A percentile compares a stretch with the other conserved stretches of the same genome.
Evolutionary conservation across 2,329 filamentous ascomycete species (phyloP).

Genomic region (Huntiella omanensis): DNA sequence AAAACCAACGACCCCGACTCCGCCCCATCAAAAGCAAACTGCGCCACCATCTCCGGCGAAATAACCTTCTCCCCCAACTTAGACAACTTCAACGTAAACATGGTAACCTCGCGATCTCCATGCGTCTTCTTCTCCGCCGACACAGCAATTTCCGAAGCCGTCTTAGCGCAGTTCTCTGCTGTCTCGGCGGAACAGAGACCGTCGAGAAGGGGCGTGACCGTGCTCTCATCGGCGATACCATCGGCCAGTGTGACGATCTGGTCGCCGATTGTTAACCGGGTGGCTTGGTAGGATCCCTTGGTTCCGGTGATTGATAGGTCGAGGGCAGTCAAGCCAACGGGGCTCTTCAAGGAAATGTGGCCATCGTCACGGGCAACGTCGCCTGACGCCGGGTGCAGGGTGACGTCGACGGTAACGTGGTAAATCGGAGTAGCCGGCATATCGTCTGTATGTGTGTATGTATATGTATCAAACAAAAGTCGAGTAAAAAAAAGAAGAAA

Average conservation of each 20-base stretch:
- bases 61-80: slow-evolving; percentile 5
- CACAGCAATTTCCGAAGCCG: slow-evolving; percentile 7
- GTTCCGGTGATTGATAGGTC: slow-evolving; percentile 8
- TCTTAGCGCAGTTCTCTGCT: slow-evolving; percentile 4
- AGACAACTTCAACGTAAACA: slow-evolving; percentile 6
- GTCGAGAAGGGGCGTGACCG: slow-evolving; percentile 7
- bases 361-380: neutral
- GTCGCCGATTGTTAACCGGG: slow-evolving; percentile 7
- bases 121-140: slow-evolving; percentile 3
- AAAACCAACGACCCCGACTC: slow-evolving; percentile 8
- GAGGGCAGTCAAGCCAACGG: slow-evolving; percentile 7
- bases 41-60: slow-evolving; percentile 6
- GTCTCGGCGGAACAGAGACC: slow-evolving; percentile 4
- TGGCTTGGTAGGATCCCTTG: slow-evolving; percentile 5
- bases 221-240: neutral
- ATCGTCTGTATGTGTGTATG: neutral
- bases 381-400: slow-evolving; percentile 3
- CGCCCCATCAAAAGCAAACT: slow-evolving; percentile 9
- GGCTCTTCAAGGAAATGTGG: slow-evolving; percentile 4
- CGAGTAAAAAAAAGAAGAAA: too few relatives aligned
- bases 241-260: slow-evolving; percentile 4
- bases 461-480: too few relatives aligned
- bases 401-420: slow-evolving; percentile 8
- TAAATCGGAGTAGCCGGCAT: slow-evolving; percentile 5
- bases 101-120: slow-evolving; percentile 5